These are phyloP conservation scores for Saksenaea vasiformis DNA, from an alignment of 371 early-diverging fungal genomes.

Conservation along the genomic window DNA sequence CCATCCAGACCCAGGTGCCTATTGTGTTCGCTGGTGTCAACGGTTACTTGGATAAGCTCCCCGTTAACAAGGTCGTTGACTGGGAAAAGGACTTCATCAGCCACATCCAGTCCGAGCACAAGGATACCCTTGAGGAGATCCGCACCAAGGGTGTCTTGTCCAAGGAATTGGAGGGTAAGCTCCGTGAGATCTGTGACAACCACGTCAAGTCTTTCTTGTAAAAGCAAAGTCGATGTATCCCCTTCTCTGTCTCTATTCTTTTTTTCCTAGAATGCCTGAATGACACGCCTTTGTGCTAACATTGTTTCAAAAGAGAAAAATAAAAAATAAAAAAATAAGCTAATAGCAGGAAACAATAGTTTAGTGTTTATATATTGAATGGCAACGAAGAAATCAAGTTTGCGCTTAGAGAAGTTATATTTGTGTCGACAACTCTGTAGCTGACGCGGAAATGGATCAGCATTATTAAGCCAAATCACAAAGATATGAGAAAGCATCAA, in stretches of 20 bases:
- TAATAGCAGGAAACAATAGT: neutral
- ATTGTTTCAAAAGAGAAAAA: neutral
- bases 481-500: no score
- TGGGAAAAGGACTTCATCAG: conserved; percentile 86
- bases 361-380: neutral
- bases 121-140: conserved; percentile 80
- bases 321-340: neutral
- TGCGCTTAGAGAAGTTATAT: no score
- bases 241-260: neutral
- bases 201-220: conserved; percentile 79
- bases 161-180: conserved; percentile 70
- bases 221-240: neutral
- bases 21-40: conserved; percentile 93
- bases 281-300: neutral
- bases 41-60: conserved; percentile 95
- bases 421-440: no score
- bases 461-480: no score
- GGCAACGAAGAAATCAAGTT: no score
- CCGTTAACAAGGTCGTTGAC: conserved; percentile 81
- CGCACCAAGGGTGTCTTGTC: conserved; percentile 64
- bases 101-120: conserved; percentile 77
- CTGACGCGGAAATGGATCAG: no score
- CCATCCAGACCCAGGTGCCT: conserved; percentile 91
- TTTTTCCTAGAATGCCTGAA: neutral
- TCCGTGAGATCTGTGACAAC: conserved; percentile 69